These are phyloP conservation scores for Fusarium devonianum DNA, from an alignment of 2,329 filamentous ascomycete species.

Conservation along the genomic window DNA sequence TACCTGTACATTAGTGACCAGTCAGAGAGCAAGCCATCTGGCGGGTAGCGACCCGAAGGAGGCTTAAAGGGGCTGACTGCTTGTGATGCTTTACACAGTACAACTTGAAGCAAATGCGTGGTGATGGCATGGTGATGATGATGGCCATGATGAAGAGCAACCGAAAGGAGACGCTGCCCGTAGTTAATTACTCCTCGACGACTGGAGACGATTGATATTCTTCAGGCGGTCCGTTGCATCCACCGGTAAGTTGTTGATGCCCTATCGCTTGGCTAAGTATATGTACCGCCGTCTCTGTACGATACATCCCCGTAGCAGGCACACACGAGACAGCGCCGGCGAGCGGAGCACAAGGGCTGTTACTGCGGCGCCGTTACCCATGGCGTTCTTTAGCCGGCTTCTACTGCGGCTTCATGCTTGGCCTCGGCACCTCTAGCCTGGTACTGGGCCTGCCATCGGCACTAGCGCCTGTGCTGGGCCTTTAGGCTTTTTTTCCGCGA, in stretches of 20 bases:
- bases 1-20: conserved; percentile 27
- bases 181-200: too few species aligned
- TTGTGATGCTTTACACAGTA: conserved; percentile 13
- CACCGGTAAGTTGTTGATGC: too few species aligned
- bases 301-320: too few species aligned
- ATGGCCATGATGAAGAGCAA: conserved; percentile 10
- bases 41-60: conserved; percentile 26
- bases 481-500: neutral
- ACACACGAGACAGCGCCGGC: conserved; percentile 14
- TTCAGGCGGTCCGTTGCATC: too few species aligned
- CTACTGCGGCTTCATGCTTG: conserved; percentile 24
- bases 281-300: too few species aligned
- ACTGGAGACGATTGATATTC: too few species aligned
- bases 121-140: conserved; percentile 27
- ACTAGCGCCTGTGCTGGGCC: conserved; percentile 11
- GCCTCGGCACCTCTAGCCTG: conserved; percentile 33
- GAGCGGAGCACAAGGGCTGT: conserved; percentile 10
- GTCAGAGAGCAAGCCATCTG: conserved; percentile 21
- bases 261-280: too few species aligned
- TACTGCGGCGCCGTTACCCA: conserved; percentile 29
- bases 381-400: conserved; percentile 27
- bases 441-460: conserved; percentile 22
- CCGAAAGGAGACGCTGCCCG: conserved; percentile 13
- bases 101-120: conserved; percentile 10
- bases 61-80: conserved; percentile 20